phyloP scores from a whole-genome alignment of 768 basidiomycete species.

The Rhodosporidiobolus odoratus region DNA sequence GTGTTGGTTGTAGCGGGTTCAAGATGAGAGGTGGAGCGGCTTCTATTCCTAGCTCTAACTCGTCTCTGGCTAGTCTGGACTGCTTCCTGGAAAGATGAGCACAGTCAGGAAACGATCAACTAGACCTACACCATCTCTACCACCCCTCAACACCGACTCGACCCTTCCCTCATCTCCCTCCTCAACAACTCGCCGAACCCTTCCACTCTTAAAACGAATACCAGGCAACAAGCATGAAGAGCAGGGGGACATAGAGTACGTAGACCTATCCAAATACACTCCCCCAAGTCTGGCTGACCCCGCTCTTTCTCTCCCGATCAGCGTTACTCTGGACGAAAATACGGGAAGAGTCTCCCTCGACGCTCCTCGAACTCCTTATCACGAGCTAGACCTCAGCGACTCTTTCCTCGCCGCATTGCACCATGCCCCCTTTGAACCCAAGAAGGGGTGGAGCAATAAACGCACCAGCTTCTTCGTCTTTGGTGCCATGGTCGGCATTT shows the following conservation, averaged over 20 bases:
- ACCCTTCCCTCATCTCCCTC: no score
- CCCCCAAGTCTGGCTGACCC: no score
- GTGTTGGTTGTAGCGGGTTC: not conserved
- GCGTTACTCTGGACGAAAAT: constrained; percentile 18
- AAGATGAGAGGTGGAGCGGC: not conserved
- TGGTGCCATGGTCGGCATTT: constrained; percentile 23
- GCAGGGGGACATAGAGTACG: no score
- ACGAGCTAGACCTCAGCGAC: constrained; percentile 36
- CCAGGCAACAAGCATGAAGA: no score
- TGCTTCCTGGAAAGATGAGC: no score
- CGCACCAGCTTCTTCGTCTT: constrained; percentile 10
- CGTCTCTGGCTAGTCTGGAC: not conserved
- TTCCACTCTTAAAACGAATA: no score
- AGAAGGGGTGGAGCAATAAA: constrained; percentile 9
- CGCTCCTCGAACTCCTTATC: constrained; percentile 25
- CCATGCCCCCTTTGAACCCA: constrained; percentile 22
- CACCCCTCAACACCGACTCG: no score
- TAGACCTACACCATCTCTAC: not conserved
- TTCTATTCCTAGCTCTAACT: not conserved
- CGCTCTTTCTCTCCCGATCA: no score
- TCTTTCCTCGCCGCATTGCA: constrained; percentile 27
- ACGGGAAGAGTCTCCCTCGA: constrained; percentile 30
- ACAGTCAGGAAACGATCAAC: not conserved
- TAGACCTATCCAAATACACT: no score
- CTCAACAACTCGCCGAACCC: no score